Conservation (phyloP, 495 filamentous ascomycete genomes). For the Penicillium coffeae region DNA sequence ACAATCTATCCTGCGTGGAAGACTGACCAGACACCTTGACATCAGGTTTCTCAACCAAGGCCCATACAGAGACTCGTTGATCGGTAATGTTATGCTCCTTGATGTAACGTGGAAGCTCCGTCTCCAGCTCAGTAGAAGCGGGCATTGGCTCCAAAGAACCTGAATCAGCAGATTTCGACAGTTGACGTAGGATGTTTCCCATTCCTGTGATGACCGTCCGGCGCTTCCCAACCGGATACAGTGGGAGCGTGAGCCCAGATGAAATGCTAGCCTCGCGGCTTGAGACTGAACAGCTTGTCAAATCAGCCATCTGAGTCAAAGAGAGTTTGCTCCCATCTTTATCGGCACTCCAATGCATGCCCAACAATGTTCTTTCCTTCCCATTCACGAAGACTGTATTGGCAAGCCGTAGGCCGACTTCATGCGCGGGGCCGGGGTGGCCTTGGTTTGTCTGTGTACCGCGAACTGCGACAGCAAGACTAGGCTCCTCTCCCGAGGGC, state of each 20-base stretch:
- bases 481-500: constrained; percentile 30
- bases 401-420: constrained; percentile 59
- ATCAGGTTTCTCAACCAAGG: constrained; percentile 51
- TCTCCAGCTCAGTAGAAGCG: constrained; percentile 74
- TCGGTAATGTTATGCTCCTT: constrained; percentile 39
- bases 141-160: constrained; percentile 47
- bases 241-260: constrained; percentile 40
- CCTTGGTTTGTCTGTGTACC: neutral
- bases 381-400: constrained; percentile 77
- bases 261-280: constrained; percentile 11
- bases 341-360: constrained; percentile 49
- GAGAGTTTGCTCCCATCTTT: constrained; percentile 14
- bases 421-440: constrained; percentile 12
- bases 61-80: constrained; percentile 67
- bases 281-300: constrained; percentile 30
- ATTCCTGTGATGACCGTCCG: constrained; percentile 62
- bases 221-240: constrained; percentile 61
- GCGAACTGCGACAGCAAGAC: constrained; percentile 28
- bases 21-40: constrained; percentile 13
- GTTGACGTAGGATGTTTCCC: constrained; percentile 76
- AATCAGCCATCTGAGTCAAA: constrained; percentile 24
- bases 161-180: constrained; percentile 47
- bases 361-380: constrained; percentile 55
- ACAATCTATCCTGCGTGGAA: constrained; percentile 19
- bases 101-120: constrained; percentile 58